Evolutionary conservation across 139 green algal species (phyloP).

Genomic region (Chlorella vulgaris): DNA sequence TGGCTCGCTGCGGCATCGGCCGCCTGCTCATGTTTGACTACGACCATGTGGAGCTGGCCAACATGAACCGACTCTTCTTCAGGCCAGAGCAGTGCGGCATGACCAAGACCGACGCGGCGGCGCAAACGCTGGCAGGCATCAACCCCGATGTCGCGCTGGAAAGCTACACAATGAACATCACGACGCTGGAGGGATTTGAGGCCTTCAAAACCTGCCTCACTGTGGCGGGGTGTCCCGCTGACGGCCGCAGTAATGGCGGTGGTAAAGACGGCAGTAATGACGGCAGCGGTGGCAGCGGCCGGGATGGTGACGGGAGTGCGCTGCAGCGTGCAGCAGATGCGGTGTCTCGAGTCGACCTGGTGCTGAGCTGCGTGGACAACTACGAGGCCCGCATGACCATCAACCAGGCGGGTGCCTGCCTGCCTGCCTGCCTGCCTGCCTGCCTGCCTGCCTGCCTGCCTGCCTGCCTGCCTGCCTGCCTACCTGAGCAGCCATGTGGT

Average conservation of each 20-base stretch:
- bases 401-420: constrained; percentile 77
- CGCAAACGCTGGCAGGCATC: constrained; percentile 85
- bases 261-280: background rate
- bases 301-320: too few species aligned
- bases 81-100: constrained; percentile 94
- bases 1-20: constrained; percentile 94
- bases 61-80: constrained; percentile 99
- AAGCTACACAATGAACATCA: constrained; percentile 96
- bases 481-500: too few species aligned
- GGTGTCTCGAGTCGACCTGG: constrained; percentile 84
- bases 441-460: too few species aligned
- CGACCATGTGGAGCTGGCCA: constrained; percentile 97
- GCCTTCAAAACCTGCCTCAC: constrained; percentile 66
- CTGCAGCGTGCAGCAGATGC: too few species aligned
- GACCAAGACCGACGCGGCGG: constrained; percentile 96
- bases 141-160: constrained; percentile 94
- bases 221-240: background rate
- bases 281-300: too few species aligned
- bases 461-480: too few species aligned
- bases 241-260: background rate
- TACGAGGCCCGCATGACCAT: constrained; percentile 98
- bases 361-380: constrained; percentile 98
- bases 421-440: background rate
- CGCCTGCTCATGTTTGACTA: constrained; percentile 91
- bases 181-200: constrained; percentile 90